phyloP scores from a whole-genome alignment of 352 stramenopile species.

The Globisporangium barbulae region DNA sequence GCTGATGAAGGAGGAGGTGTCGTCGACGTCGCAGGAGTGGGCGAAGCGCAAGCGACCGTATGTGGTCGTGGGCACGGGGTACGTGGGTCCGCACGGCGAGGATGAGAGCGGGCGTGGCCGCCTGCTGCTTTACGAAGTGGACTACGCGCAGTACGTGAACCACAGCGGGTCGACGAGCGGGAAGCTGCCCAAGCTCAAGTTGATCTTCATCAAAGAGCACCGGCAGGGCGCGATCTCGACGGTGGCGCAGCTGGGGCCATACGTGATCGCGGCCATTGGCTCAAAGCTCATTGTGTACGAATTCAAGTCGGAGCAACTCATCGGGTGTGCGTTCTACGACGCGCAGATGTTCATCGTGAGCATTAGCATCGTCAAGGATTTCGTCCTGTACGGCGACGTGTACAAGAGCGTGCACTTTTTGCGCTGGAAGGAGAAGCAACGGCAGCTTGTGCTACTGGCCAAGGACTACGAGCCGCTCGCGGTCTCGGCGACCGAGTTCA shows the following conservation, averaged over 20 bases:
- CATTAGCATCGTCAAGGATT: constrained; percentile 80
- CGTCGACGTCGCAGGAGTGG: constrained; percentile 65
- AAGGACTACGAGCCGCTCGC: constrained; percentile 86
- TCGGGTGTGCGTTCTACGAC: constrained; percentile 86
- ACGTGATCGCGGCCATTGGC: constrained; percentile 79
- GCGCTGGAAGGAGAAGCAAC: constrained; percentile 81
- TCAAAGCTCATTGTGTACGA: constrained; percentile 89
- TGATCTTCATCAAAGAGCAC: constrained; percentile 87
- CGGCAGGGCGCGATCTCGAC: constrained; percentile 78
- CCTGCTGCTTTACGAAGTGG: constrained; percentile 82
- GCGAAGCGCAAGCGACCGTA: constrained; percentile 80
- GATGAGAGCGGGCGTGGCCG: constrained; percentile 83
- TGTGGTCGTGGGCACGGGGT: constrained; percentile 79
- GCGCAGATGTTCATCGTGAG: constrained; percentile 87
- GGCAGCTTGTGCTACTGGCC: constrained; percentile 72
- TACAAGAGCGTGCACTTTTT: constrained; percentile 90
- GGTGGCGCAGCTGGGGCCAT: constrained; percentile 72
- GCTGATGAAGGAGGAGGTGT: constrained; percentile 69
- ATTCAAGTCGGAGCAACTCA: constrained; percentile 86
- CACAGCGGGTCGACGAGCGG: constrained; percentile 64
- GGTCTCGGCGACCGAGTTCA: constrained; percentile 80
- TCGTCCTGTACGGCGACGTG: constrained; percentile 84
- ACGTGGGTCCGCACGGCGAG: constrained; percentile 79
- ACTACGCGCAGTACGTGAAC: constrained; percentile 87
- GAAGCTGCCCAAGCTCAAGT: constrained; percentile 75